Evolutionary conservation across 768 basidiomycete species (phyloP).

Genomic region (Amanita polypyramis): DNA sequence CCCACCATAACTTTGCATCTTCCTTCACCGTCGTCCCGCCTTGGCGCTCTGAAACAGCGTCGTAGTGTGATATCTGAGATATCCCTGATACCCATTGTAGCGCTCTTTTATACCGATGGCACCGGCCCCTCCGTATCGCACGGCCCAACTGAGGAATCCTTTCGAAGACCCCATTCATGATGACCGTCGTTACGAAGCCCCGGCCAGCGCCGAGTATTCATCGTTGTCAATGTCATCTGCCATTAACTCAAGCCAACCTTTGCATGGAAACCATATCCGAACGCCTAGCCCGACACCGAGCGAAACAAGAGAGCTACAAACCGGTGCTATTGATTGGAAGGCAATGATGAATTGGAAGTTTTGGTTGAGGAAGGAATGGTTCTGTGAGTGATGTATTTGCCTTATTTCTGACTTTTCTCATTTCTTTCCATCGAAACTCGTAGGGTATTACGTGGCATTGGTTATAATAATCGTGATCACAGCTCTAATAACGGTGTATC

Average conservation of each 20-base stretch:
- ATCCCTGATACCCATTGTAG: neutral
- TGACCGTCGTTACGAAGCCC: neutral
- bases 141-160: neutral
- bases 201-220: neutral
- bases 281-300: conserved; percentile 62
- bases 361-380: conserved; percentile 46
- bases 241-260: neutral
- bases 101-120: neutral
- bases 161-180: neutral
- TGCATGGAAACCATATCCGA: conserved; percentile 13
- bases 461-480: conserved; percentile 37
- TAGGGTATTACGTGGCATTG: conserved; percentile 43
- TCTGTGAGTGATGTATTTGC: conserved; percentile 31
- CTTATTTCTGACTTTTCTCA: neutral
- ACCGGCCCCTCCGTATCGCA: neutral
- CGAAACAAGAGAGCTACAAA: conserved; percentile 35
- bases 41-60: too few relatives aligned
- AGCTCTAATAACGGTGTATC: conserved; percentile 48
- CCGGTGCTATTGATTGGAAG: conserved; percentile 35
- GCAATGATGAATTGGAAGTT: conserved; percentile 33
- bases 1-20: too few relatives aligned
- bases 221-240: neutral
- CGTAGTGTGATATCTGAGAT: too few relatives aligned
- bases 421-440: neutral
- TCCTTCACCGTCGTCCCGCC: too few relatives aligned